Conservation (phyloP, 352 stramenopile species). For the Pythium volutum region DNA sequence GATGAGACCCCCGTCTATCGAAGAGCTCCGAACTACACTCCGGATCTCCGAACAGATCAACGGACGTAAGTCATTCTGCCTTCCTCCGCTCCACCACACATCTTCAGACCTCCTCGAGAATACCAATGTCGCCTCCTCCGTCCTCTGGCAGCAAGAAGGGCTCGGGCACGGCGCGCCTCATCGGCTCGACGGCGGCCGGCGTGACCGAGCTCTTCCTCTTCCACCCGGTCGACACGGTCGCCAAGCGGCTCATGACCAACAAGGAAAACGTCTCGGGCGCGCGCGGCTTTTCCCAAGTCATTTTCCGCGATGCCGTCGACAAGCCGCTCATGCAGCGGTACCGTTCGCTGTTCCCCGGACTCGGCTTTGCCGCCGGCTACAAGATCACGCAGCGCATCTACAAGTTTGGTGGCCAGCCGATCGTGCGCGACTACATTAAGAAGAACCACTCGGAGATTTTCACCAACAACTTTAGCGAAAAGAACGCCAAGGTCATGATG, state of each 20-base stretch:
- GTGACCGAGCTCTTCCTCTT: constrained; percentile 94
- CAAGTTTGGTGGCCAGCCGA: constrained; percentile 95
- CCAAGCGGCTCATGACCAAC: constrained; percentile 95
- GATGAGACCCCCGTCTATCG: neutral
- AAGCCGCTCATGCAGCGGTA: constrained; percentile 79
- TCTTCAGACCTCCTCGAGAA: constrained; percentile 11
- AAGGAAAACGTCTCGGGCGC: constrained; percentile 57
- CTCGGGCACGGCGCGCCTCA: constrained; percentile 70
- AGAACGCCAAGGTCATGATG: constrained; percentile 93
- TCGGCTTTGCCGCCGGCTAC: constrained; percentile 94
- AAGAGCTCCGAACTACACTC: neutral
- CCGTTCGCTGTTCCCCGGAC: constrained; percentile 87
- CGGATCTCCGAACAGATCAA: neutral
- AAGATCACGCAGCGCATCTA: constrained; percentile 97
- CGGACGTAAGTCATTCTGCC: constrained; percentile 7
- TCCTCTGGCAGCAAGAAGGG: constrained; percentile 42
- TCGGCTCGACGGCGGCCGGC: constrained; percentile 91
- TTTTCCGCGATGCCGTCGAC: constrained; percentile 88
- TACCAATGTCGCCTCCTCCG: constrained; percentile 47
- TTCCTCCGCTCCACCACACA: neutral
- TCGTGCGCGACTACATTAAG: constrained; percentile 92
- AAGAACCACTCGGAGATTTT: constrained; percentile 88
- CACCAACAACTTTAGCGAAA: constrained; percentile 87
- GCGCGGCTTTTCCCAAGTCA: constrained; percentile 66
- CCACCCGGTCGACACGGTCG: constrained; percentile 94